Percentiles rank a stretch among this genome's conserved stretches.
These are phyloP conservation scores for Fragilaria radians DNA, from an alignment of 108 stramenopile species.

Conservation along the genomic window DNA sequence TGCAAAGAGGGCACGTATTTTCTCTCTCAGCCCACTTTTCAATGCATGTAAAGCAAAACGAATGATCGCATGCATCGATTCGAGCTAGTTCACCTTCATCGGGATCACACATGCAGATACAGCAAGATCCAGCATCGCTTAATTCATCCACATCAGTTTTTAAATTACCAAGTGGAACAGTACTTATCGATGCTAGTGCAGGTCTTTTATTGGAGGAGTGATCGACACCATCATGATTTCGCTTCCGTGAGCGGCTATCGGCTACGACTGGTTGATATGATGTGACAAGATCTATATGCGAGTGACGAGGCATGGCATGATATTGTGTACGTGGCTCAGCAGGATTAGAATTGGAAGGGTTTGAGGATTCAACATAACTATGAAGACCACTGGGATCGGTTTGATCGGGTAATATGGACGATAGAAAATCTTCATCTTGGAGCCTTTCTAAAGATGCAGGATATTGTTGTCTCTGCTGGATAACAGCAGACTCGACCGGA, in stretches of 20 bases:
- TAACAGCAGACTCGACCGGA: background rate
- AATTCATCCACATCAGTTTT: background rate
- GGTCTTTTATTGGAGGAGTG: background rate
- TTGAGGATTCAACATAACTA: no score
- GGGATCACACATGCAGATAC: constrained; percentile 71
- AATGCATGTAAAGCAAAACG: constrained; percentile 83
- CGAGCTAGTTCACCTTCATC: constrained; percentile 42
- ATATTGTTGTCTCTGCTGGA: background rate
- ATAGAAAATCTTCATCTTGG: no score
- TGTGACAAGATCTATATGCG: background rate
- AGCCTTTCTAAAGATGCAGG: background rate
- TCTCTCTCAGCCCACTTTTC: constrained; percentile 81
- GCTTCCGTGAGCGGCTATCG: background rate
- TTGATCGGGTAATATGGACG: no score
- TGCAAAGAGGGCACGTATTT: constrained; percentile 87
- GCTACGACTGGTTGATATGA: background rate
- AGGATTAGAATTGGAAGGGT: no score
- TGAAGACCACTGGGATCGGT: no score
- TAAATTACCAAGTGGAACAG: background rate
- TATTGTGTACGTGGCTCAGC: background rate
- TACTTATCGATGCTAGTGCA: background rate
- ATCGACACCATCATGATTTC: background rate
- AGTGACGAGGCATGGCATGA: background rate
- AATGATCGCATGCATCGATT: constrained; percentile 72
- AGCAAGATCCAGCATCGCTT: constrained; percentile 26